Evolutionary conservation across 2,329 filamentous ascomycete species (phyloP).

Genomic region (Ophiostoma ulmi): DNA sequence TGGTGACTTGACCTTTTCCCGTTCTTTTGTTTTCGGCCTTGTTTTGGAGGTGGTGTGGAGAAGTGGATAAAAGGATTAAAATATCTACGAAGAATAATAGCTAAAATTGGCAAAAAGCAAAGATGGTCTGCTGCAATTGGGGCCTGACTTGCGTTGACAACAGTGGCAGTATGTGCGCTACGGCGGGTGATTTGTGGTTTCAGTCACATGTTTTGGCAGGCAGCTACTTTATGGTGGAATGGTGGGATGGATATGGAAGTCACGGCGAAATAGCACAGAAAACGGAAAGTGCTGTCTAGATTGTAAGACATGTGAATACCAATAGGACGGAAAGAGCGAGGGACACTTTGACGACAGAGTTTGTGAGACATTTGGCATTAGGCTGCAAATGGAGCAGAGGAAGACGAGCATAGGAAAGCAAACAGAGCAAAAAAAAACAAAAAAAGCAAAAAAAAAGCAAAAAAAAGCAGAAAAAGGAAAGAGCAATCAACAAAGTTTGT

Average conservation of each 20-base stretch:
- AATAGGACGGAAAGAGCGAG: slow-evolving; percentile 8
- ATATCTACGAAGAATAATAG: not conserved
- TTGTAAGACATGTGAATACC: not conserved
- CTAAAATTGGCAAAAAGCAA: not conserved
- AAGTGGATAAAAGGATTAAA: not conserved
- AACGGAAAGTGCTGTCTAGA: not conserved
- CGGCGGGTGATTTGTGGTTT: too few species aligned
- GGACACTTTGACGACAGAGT: not conserved
- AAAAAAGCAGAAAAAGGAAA: not conserved
- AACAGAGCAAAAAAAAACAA: not conserved
- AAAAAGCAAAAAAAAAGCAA: not conserved
- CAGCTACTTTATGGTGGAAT: not conserved
- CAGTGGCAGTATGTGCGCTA: not conserved
- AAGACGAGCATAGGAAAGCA: too few species aligned
- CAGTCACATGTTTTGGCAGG: not conserved
- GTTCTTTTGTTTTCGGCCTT: slow-evolving; percentile 7
- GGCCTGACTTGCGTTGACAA: not conserved
- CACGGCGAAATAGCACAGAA: not conserved
- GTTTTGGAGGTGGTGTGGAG: slow-evolving; percentile 14
- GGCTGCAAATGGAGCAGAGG: too few species aligned
- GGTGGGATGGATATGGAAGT: not conserved
- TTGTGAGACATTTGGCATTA: slow-evolving; percentile 4
- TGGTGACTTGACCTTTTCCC: not conserved
- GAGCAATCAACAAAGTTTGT: not conserved
- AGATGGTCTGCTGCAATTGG: slow-evolving; percentile 3